A percentile compares a stretch with the other conserved stretches of the same genome.
These are phyloP conservation scores for Pseudozyma flocculosa DNA, from an alignment of 1,284 basidiomycete species.

Conservation along the genomic window DNA sequence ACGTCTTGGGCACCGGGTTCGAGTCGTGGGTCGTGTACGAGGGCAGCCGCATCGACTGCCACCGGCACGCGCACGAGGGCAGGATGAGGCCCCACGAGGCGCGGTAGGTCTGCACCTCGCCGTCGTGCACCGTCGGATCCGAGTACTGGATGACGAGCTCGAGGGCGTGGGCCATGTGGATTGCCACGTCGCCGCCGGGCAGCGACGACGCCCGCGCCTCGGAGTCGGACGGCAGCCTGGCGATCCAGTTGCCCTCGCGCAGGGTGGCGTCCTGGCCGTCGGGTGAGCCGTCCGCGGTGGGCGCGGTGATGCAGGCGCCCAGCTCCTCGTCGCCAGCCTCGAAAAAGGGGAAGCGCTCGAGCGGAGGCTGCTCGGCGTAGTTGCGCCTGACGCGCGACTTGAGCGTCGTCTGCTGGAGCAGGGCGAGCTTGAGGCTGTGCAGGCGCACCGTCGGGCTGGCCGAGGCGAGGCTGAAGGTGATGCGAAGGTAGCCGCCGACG, in stretches of 20 bases:
- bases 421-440: constrained; percentile 23
- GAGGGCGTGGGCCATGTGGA: constrained; percentile 28
- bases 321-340: constrained; percentile 23
- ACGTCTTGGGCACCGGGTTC: constrained; percentile 30
- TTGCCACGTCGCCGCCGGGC: constrained; percentile 28
- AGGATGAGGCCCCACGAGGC: constrained; percentile 25
- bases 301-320: constrained; percentile 5
- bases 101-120: constrained; percentile 20
- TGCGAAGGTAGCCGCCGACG: constrained; percentile 34
- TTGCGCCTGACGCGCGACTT: constrained; percentile 27
- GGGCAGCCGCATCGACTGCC: constrained; percentile 33
- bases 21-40: constrained; percentile 31
- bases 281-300: constrained; percentile 9
- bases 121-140: constrained; percentile 11
- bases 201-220: constrained; percentile 29
- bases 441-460: constrained; percentile 24
- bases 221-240: constrained; percentile 27
- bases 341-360: constrained; percentile 32
- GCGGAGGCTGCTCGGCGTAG: constrained; percentile 22
- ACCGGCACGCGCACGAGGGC: constrained; percentile 31
- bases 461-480: constrained; percentile 30
- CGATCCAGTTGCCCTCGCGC: constrained; percentile 34
- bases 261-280: constrained; percentile 3
- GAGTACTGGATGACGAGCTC: constrained; percentile 32
- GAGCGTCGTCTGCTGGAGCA: constrained; percentile 36